Evolutionary conservation across 164 flowering plant species (phyloP), one percentile per base, ranked within the genome.

Genomic region (Annona cherimola): DNA sequence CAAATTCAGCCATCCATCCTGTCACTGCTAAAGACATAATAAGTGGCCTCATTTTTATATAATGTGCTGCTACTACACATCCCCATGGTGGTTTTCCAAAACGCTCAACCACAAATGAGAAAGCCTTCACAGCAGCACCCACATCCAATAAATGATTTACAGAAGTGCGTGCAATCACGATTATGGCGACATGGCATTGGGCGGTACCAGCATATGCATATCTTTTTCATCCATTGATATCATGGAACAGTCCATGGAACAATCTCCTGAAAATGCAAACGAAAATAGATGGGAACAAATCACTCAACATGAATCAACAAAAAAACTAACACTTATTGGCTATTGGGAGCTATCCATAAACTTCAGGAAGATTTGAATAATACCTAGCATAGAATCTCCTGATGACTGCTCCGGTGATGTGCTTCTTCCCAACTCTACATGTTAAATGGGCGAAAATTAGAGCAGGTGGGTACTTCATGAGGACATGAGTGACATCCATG

Each of bases 321-420:
- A 18, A 20, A 42, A 42, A 55, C 14, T 3, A 44, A 7, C 55
- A 16, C 12, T 26, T 55, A 45, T 8, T 40, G 35, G 35, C 35
- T 40, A n/a, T 45, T 14, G 42, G 12, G 26, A 63, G 4, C 42
- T 39, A 35, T 26, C 35, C 35, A 14, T 41, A 39, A 3, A 45
- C 20, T 35, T n/a, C 20, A 71, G 60, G 41, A 45, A 20, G 12
- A 5, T 20, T 59, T 26, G 26, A 63, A 42, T 4, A 63, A 50
- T 81, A 91, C 90, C 84, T 68, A 76, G 73, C 42, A 67, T 46
- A 45, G 86, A 81, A 75, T 83, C 86, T 19, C 71, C 71, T 1
- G 90, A 85, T 55, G 78, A 74, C 57, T 75, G 82, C 39, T 69
- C 71, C 4, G 87, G 76, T 64, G 82, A 73, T 4, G 76, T 60